Evolutionary conservation across 83 land plant genomes (phyloP).

Genomic region (Thuja plicata): DNA sequence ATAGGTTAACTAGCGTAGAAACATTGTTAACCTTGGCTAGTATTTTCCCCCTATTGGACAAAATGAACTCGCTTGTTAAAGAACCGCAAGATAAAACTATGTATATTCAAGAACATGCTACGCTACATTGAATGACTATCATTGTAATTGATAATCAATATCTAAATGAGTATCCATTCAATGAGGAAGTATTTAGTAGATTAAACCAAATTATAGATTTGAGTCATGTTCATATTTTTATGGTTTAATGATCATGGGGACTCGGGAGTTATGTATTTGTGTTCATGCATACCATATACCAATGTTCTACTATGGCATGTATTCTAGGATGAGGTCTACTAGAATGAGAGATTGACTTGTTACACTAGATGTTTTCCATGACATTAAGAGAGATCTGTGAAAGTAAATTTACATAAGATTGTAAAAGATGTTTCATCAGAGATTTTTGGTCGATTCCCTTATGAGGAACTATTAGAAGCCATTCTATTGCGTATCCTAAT

Average conservation of each 20-base stretch:
- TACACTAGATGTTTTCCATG: neutral
- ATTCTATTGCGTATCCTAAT: too few relatives aligned
- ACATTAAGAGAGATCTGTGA: neutral
- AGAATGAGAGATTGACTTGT: neutral
- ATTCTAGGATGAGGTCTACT: too few relatives aligned
- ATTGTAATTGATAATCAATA: neutral
- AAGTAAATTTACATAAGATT: neutral
- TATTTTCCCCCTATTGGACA: neutral
- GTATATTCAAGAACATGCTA: neutral
- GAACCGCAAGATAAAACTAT: neutral
- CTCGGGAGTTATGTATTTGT: neutral
- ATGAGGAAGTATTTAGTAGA: neutral
- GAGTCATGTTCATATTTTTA: neutral
- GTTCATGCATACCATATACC: neutral
- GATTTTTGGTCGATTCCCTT: neutral
- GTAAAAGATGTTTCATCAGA: too few relatives aligned
- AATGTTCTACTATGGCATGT: neutral
- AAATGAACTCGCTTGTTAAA: neutral
- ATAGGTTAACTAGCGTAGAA: too few relatives aligned
- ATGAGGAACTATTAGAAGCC: neutral
- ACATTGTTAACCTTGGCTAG: neutral
- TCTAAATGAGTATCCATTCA: neutral
- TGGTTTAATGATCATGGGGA: neutral
- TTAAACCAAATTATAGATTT: neutral
- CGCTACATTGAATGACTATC: neutral